Evolutionary conservation across 2,329 filamentous ascomycete species (phyloP).

Genomic region (Aspergillus sp.): DNA sequence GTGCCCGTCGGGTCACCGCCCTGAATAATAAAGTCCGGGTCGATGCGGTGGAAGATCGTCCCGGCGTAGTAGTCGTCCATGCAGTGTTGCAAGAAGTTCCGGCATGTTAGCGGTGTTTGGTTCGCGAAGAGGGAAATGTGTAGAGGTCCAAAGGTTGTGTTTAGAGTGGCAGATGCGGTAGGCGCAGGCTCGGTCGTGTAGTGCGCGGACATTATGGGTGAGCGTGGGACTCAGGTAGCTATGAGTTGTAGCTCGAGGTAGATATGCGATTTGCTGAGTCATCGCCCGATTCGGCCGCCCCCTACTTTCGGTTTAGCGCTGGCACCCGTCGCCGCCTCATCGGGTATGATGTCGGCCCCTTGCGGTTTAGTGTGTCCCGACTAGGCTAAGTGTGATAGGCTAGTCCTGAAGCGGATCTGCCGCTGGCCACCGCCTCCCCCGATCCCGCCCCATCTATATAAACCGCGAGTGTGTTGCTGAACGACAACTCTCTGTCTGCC

Average conservation of each 20-base stretch:
- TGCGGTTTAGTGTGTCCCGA: too few relatives aligned
- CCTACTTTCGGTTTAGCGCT: too few relatives aligned
- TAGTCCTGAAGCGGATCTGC: too few relatives aligned
- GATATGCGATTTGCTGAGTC: too few relatives aligned
- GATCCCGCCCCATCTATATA: not conserved
- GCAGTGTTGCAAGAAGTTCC: conserved; percentile 92
- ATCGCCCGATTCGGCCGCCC: too few relatives aligned
- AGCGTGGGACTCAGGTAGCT: too few relatives aligned
- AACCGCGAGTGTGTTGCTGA: not conserved
- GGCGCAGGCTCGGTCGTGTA: conserved; percentile 95
- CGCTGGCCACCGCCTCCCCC: too few relatives aligned
- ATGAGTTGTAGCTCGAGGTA: not conserved
- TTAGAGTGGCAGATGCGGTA: conserved; percentile 81
- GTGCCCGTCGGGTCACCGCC: conserved; percentile 92
- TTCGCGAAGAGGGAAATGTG: conserved; percentile 91
- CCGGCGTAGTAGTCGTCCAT: conserved; percentile 92
- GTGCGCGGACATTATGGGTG: conserved; percentile 63
- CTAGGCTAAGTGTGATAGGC: too few relatives aligned
- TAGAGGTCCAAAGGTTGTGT: conserved; percentile 83
- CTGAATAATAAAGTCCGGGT: conserved; percentile 87
- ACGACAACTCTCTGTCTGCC: not conserved
- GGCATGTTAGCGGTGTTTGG: conserved; percentile 81
- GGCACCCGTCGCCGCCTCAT: too few relatives aligned
- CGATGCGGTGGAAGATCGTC: conserved; percentile 87
- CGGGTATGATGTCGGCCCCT: too few relatives aligned